Evolutionary conservation across 192 early-diverging fungal species (phyloP).

Genomic region (Coemansia sp.): DNA sequence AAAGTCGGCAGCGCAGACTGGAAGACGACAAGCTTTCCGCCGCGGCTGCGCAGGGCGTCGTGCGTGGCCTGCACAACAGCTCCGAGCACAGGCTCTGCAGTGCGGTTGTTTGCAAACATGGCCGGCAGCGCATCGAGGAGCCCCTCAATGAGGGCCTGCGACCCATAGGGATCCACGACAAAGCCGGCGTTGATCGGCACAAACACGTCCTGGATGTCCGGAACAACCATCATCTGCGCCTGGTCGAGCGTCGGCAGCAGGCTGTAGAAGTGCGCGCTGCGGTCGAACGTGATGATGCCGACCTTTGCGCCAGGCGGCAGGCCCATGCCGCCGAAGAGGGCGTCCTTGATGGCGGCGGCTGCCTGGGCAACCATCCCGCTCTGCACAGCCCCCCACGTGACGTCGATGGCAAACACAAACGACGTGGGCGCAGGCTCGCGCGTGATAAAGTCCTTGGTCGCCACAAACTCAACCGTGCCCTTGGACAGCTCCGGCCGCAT

Average conservation of each 20-base stretch:
- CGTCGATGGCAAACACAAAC: conserved; percentile 95
- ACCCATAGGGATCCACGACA: conserved; percentile 83
- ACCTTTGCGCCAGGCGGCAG: conserved; percentile 67
- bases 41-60: conserved; percentile 72
- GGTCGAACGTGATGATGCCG: conserved; percentile 91
- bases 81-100: conserved; percentile 75
- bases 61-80: conserved; percentile 77
- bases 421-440: conserved; percentile 69
- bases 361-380: conserved; percentile 77
- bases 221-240: conserved; percentile 93
- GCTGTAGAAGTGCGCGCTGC: conserved; percentile 94
- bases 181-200: conserved; percentile 92
- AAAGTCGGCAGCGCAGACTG: conserved; percentile 83
- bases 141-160: conserved; percentile 75
- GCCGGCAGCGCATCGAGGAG: conserved; percentile 81
- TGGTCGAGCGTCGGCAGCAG: conserved; percentile 80
- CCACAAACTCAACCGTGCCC: conserved; percentile 92
- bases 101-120: conserved; percentile 81
- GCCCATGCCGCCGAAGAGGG: conserved; percentile 65
- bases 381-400: conserved; percentile 84
- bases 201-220: conserved; percentile 92
- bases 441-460: conserved; percentile 68
- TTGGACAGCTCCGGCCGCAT: conserved; percentile 85
- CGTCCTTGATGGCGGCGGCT: conserved; percentile 66
- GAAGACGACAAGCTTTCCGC: conserved; percentile 91